Percentiles rank a stretch among this genome's conserved stretches.
These are phyloP conservation scores for Solanum raphanifolium DNA, from an alignment of 257 asterid species.

Conservation along the genomic window DNA sequence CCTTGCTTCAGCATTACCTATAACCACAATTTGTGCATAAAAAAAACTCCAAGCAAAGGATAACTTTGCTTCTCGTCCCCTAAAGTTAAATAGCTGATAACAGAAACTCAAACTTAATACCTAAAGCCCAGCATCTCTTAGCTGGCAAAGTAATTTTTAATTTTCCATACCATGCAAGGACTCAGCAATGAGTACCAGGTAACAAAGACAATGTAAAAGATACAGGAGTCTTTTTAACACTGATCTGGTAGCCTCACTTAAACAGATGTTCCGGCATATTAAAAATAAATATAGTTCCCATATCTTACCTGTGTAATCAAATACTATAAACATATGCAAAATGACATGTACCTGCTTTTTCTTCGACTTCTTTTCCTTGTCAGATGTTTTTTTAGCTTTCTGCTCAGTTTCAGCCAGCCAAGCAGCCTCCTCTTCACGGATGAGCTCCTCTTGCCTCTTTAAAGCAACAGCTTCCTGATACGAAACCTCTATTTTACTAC, in stretches of 20 bases:
- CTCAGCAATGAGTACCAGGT: background rate
- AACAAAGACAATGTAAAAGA: background rate
- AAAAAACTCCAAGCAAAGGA: background rate
- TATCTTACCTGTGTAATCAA: background rate
- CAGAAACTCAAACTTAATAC: background rate
- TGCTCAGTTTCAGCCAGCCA: constrained; percentile 75
- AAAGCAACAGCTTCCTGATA: constrained; percentile 88
- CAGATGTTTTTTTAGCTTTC: constrained; percentile 51
- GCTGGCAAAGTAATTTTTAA: background rate
- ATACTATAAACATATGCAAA: background rate
- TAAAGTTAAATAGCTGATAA: background rate
- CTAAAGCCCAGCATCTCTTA: background rate
- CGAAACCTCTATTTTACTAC: constrained; percentile 82
- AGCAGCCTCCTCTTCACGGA: constrained; percentile 90
- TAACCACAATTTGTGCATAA: background rate
- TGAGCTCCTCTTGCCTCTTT: constrained; percentile 91
- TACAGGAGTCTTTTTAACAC: background rate
- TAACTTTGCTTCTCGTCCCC: background rate
- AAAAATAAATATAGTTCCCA: background rate
- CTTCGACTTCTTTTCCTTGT: constrained; percentile 64
- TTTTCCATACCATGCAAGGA: background rate
- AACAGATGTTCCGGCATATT: background rate
- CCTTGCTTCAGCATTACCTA: background rate
- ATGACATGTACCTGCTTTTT: constrained; percentile 41
- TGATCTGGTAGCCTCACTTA: background rate